A percentile compares a stretch with the other conserved stretches of the same genome.
phyloP scores from a whole-genome alignment of 2,329 filamentous ascomycete genomes.

The Fusarium zealandicum region DNA sequence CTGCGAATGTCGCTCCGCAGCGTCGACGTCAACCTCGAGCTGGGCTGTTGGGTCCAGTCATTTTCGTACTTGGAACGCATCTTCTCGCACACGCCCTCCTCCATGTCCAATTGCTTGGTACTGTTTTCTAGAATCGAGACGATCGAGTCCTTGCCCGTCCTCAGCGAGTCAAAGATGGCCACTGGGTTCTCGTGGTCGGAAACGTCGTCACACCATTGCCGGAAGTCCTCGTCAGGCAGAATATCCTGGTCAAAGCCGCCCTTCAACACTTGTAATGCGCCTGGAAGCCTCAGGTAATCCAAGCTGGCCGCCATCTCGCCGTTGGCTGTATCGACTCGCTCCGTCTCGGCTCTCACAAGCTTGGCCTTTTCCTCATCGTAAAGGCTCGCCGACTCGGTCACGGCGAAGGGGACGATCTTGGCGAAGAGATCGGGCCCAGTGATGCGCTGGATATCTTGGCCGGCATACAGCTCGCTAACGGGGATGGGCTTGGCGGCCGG shows the following conservation, averaged over 20 bases:
- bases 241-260: constrained; percentile 91
- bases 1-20: constrained; percentile 85
- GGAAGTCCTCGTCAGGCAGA: constrained; percentile 87
- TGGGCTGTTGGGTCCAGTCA: constrained; percentile 98
- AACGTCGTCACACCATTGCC: constrained; percentile 92
- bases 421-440: constrained; percentile 97
- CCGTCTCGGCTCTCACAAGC: constrained; percentile 88
- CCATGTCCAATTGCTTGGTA: constrained; percentile 90
- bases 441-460: constrained; percentile 95
- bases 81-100: constrained; percentile 98
- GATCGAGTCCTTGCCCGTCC: constrained; percentile 79
- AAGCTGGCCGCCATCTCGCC: constrained; percentile 95
- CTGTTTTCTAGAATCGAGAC: constrained; percentile 77
- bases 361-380: constrained; percentile 99
- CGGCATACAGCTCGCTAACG: constrained; percentile 94
- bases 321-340: constrained; percentile 90
- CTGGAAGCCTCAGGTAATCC: constrained; percentile 90
- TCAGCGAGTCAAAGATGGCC: constrained; percentile 79
- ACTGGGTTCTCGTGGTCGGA: constrained; percentile 83
- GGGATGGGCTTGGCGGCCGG: constrained; percentile 97
- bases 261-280: constrained; percentile 88
- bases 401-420: constrained; percentile 93
- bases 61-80: constrained; percentile 97
- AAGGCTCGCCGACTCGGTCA: constrained; percentile 94
- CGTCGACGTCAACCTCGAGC: constrained; percentile 85